Evolutionary conservation across 1,284 basidiomycete species (phyloP).

Genomic region (Ganoderma lucidum): DNA sequence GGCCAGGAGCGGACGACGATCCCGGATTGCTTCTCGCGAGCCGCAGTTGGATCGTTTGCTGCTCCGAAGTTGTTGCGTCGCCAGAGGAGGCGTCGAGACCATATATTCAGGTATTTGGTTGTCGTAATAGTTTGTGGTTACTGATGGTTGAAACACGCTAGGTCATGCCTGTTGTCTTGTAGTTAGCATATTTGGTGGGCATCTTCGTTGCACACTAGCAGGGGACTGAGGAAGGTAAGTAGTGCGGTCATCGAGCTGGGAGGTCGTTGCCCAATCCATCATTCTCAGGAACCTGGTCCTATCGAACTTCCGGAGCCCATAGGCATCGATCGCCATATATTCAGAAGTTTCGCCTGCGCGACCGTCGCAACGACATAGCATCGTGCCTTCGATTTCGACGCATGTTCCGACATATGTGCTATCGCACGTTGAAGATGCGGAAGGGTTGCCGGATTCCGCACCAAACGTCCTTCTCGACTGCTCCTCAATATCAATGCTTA

Average conservation of each 20-base stretch:
- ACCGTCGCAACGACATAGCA: no score
- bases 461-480: background rate
- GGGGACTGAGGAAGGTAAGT: background rate
- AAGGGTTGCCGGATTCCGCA: background rate
- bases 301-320: background rate
- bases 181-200: no score
- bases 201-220: no score
- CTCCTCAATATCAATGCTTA: background rate
- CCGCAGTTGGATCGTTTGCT: background rate
- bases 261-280: background rate
- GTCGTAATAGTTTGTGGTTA: background rate
- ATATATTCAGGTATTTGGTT: background rate
- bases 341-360: background rate
- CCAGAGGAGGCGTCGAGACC: background rate
- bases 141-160: background rate
- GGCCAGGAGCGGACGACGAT: slow-evolving; percentile 2
- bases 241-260: background rate
- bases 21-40: background rate
- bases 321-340: background rate
- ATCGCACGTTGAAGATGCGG: background rate
- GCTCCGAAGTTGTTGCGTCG: slow-evolving; percentile 3
- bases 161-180: background rate
- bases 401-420: slow-evolving; percentile 3
- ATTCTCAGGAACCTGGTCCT: background rate
- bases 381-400: slow-evolving; percentile 1